These are phyloP conservation scores for Aspergillus pseudoterreus DNA, from an alignment of 2,329 filamentous ascomycete species.

Conservation along the genomic window DNA sequence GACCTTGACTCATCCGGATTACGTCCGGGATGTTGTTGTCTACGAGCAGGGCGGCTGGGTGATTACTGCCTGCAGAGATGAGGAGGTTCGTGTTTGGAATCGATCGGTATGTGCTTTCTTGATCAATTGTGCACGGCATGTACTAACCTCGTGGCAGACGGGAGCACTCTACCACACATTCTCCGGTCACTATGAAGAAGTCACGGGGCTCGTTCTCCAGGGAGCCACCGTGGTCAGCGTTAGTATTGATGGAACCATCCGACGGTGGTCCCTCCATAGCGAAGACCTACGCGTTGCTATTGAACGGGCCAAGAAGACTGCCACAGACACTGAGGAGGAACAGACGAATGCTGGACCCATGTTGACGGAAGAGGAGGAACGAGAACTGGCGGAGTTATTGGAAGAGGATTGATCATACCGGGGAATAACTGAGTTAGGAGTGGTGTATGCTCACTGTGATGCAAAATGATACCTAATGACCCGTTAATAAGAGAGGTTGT, in stretches of 20 bases:
- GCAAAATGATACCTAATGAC: neutral
- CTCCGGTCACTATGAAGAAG: slow-evolving; percentile 86
- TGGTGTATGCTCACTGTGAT: neutral
- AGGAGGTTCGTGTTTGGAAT: slow-evolving; percentile 90
- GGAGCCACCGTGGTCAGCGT: slow-evolving; percentile 66
- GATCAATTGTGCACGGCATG: neutral
- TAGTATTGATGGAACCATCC: slow-evolving; percentile 83
- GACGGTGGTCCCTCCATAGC: slow-evolving; percentile 73
- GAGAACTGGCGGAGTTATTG: slow-evolving; percentile 88
- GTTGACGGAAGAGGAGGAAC: slow-evolving; percentile 86
- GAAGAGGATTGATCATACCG: slow-evolving; percentile 54
- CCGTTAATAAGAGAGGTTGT: too few species aligned
- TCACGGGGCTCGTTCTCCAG: slow-evolving; percentile 73
- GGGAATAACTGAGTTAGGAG: neutral
- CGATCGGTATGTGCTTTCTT: slow-evolving; percentile 39
- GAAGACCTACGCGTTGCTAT: slow-evolving; percentile 56
- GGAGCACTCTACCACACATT: slow-evolving; percentile 72
- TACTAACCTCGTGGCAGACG: slow-evolving; percentile 45
- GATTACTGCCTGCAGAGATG: slow-evolving; percentile 83
- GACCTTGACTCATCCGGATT: slow-evolving; percentile 75
- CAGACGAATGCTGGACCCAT: slow-evolving; percentile 47
- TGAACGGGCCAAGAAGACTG: slow-evolving; percentile 45
- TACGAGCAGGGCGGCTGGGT: slow-evolving; percentile 69
- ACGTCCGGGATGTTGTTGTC: slow-evolving; percentile 77
- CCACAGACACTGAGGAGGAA: slow-evolving; percentile 46